Evolutionary conservation across 1,284 basidiomycete genomes (phyloP).

Genomic region (Hymenochaete sp.): DNA sequence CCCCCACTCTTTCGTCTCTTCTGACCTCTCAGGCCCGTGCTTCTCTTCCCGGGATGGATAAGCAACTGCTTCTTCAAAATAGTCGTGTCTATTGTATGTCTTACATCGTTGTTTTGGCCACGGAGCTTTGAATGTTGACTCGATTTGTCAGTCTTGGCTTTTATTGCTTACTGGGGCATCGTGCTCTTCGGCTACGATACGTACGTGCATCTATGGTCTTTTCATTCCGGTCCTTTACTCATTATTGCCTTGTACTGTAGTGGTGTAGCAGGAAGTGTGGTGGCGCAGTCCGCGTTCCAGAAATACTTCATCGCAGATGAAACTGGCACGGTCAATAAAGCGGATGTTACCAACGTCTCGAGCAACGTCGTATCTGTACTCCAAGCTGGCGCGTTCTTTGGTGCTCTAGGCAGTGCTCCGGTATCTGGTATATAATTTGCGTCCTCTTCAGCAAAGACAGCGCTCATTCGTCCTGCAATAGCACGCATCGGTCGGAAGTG

Average conservation of each 20-base stretch:
- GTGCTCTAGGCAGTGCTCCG: constrained; percentile 57
- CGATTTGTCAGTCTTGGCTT: constrained; percentile 65
- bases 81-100: constrained; percentile 51
- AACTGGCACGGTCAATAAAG: constrained; percentile 30
- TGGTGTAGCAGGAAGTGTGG: constrained; percentile 57
- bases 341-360: constrained; percentile 40
- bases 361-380: constrained; percentile 68
- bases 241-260: constrained; percentile 23
- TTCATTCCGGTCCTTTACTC: neutral
- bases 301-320: constrained; percentile 45
- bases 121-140: neutral
- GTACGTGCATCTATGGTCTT: constrained; percentile 32
- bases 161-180: constrained; percentile 71
- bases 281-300: constrained; percentile 53
- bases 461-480: constrained; percentile 21
- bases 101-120: neutral
- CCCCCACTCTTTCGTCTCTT: no score
- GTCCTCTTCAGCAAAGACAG: neutral
- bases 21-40: no score
- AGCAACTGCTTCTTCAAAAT: constrained; percentile 35
- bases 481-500: constrained; percentile 47
- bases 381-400: constrained; percentile 76
- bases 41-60: no score
- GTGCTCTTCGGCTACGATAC: constrained; percentile 73
- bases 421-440: constrained; percentile 39